Conservation (phyloP, 75 land plant genomes). For the Larix kaempferi region DNA sequence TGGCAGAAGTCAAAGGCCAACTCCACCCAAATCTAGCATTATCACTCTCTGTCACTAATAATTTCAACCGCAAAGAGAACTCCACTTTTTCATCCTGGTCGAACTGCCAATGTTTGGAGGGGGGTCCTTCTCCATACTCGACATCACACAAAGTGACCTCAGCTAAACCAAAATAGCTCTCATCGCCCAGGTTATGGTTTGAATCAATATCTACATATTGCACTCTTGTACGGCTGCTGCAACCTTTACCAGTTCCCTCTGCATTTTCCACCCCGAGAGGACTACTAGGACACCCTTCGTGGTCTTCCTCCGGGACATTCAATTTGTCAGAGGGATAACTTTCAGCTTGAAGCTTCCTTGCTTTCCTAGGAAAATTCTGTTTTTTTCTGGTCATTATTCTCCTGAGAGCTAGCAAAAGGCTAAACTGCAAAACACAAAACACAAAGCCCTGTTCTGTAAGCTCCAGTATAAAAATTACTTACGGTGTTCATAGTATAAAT, state of each 20-base stretch:
- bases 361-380: conserved; percentile 7
- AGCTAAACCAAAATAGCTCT: conserved; percentile 46
- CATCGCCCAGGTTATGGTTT: background rate
- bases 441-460: too few relatives aligned
- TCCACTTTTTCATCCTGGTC: conserved; percentile 1
- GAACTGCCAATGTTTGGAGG: conserved; percentile 9
- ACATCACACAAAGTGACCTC: conserved; percentile 41
- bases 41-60: conserved; percentile 21
- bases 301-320: background rate
- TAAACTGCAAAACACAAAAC: too few relatives aligned
- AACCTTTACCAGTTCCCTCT: background rate
- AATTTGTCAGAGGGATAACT: background rate
- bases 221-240: background rate
- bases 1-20: conserved; percentile 46
- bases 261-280: background rate
- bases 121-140: conserved; percentile 16
- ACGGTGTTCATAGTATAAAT: too few relatives aligned
- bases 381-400: conserved; percentile 16
- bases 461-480: too few relatives aligned
- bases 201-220: background rate
- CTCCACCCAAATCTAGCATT: conserved; percentile 38
- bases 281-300: background rate
- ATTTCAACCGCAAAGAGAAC: conserved; percentile 35
- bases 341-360: background rate
- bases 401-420: too few relatives aligned